Percentiles rank a stretch among this genome's conserved stretches.
Conservation (phyloP, 371 early-diverging fungal genomes). For the Mortierella sp. region DNA sequence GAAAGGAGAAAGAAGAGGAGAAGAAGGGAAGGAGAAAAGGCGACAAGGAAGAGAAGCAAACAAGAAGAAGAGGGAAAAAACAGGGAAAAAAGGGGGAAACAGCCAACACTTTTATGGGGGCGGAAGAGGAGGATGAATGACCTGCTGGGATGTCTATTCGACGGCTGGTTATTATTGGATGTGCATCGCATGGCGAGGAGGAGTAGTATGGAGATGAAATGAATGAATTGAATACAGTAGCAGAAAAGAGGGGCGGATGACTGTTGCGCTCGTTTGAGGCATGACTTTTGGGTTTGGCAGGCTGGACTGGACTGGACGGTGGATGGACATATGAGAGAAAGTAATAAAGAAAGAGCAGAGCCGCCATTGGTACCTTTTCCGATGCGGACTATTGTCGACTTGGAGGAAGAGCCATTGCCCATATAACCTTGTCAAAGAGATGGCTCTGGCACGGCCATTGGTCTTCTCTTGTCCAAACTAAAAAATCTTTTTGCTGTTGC, state of each 20-base stretch:
- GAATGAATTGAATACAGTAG: background rate
- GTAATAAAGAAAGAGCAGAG: background rate
- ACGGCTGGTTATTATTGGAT: slow-evolving; percentile 5
- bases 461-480: slow-evolving; percentile 1
- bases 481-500: background rate
- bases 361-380: slow-evolving; percentile 7
- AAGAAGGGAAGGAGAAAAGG: slow-evolving; percentile 7
- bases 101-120: background rate
- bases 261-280: no score
- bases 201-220: background rate
- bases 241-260: background rate
- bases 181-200: background rate
- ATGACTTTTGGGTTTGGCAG: slow-evolving; percentile 4
- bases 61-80: slow-evolving; percentile 23
- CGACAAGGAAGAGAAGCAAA: slow-evolving; percentile 14
- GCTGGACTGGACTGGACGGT: background rate
- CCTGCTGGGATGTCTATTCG: slow-evolving; percentile 5
- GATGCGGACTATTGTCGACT: slow-evolving; percentile 9
- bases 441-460: slow-evolving; percentile 13
- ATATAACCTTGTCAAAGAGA: background rate
- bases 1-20: background rate
- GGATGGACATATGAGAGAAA: background rate
- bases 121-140: background rate
- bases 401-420: background rate
- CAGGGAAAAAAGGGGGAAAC: no score